Base-by-base conservation (phyloP, 2,329 filamentous ascomycete genomes). In the Colletotrichum coccodes region DNA sequence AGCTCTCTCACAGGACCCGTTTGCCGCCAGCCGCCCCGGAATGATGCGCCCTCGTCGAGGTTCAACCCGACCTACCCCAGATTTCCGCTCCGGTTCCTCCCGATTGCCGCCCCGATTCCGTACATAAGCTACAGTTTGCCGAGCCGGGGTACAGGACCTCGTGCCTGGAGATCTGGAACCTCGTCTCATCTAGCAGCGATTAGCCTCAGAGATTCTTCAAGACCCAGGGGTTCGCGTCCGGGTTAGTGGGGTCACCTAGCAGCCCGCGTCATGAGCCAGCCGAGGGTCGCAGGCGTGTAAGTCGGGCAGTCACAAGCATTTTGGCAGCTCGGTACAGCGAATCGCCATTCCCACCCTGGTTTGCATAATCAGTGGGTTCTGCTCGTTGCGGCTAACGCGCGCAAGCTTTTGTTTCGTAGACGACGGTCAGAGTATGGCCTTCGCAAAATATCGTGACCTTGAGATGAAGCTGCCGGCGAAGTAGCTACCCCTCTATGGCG, bases 81-180 rank as follows among this genome's bases (percentile, higher is more conserved):
- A 64, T 68, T 68, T 64, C 65, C 38, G 60, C 65, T 68, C 65
- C 65, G 65, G 65, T 68, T 68, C 65, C 65, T 68, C 65, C 65
- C 65, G 65, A 68, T 47, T 47, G 34, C 65, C 42, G 53, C 54
- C 65, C 65, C 32, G 54, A 68, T 68, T 53, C 65, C 53, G 40
- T 68, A 68, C 65, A 68, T 68, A 34, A 60, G 65, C 60, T 64
- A 68, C 40, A 32, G 16, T 68, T 68, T 64, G 47, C 60, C 65
- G 60, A 68, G 54, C 60, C 65, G 65, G 65, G 65, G 65, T 68
- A 60, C 65, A 68, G 65, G 44, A 59, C 26, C 60, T 59, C 38
- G 60, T 68, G 53, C 60, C 60, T 68, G 65, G 65, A 59, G 65
- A 68, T 68, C 65, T 68, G 65, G 60, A 54, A 60, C 60, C 64